A percentile compares a stretch with the other conserved stretches of the same genome.
Conservation (phyloP, 768 basidiomycete species). For the Termitomyces sp. region DNA sequence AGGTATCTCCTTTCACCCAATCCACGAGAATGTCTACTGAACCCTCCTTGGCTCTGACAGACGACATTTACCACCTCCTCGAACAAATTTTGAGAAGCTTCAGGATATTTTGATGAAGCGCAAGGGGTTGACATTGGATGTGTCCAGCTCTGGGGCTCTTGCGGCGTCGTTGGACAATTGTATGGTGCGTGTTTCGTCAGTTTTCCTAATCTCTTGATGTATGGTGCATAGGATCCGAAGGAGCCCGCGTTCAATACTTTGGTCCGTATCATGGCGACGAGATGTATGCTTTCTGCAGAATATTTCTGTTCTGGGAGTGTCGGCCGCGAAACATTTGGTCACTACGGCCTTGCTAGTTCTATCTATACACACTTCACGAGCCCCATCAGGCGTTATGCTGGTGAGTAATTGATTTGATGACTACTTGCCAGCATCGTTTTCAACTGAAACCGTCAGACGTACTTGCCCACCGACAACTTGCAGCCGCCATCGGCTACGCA, state of each 20-base stretch:
- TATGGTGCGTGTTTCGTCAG: constrained; percentile 42
- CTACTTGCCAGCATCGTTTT: not conserved
- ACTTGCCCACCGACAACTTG: constrained; percentile 87
- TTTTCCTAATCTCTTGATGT: not conserved
- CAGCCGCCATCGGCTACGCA: constrained; percentile 81
- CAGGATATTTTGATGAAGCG: constrained; percentile 89
- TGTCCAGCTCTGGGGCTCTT: constrained; percentile 85
- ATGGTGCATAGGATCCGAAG: constrained; percentile 53
- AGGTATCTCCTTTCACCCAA: constrained; percentile 37
- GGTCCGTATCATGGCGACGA: constrained; percentile 97
- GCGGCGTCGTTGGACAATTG: constrained; percentile 87
- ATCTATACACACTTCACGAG: constrained; percentile 99
- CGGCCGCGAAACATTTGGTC: constrained; percentile 85
- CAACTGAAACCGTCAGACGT: constrained; percentile 53
- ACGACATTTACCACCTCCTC: constrained; percentile 88
- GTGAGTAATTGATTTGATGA: constrained; percentile 30
- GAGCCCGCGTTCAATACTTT: constrained; percentile 95
- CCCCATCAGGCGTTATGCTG: constrained; percentile 94
- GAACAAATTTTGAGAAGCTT: constrained; percentile 90
- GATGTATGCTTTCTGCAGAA: constrained; percentile 97
- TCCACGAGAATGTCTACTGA: not conserved
- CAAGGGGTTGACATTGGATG: constrained; percentile 78
- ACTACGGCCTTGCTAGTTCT: constrained; percentile 94
- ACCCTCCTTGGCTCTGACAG: constrained; percentile 27
- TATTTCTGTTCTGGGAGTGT: constrained; percentile 98